Percentiles rank a stretch among this genome's conserved stretches.
Evolutionary conservation across 139 green algal genomes (phyloP).

Genomic region (Tetratostichococcus sp.): DNA sequence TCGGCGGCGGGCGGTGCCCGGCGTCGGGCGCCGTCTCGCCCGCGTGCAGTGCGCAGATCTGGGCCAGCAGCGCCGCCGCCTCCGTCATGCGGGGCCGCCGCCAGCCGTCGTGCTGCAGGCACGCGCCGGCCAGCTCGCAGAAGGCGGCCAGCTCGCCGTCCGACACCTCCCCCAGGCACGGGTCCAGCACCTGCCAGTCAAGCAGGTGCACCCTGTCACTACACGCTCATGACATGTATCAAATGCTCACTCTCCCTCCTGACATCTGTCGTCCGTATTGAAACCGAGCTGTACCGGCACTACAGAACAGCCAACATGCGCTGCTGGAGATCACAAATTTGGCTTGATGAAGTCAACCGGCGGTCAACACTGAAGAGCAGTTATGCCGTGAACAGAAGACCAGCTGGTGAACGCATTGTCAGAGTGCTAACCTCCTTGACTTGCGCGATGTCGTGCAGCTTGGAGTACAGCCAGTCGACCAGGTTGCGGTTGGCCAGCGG

Average conservation of each 20-base stretch:
- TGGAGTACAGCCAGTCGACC: conserved; percentile 32
- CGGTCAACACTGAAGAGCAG: too few relatives aligned
- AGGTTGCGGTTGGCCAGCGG: conserved; percentile 29
- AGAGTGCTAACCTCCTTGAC: conserved; percentile 3
- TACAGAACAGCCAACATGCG: too few relatives aligned
- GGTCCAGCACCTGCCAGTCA: neutral
- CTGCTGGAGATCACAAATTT: too few relatives aligned
- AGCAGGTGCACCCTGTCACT: neutral
- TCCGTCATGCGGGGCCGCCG: conserved; percentile 1
- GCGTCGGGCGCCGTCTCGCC: too few relatives aligned
- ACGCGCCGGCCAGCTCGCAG: neutral
- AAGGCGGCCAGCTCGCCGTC: neutral
- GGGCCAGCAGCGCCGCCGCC: neutral
- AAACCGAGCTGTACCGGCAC: too few relatives aligned
- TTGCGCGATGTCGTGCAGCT: conserved; percentile 2
- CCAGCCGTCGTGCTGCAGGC: neutral
- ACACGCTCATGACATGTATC: neutral
- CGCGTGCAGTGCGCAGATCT: neutral
- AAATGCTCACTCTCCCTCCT: too few relatives aligned
- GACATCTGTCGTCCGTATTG: too few relatives aligned
- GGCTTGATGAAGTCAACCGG: neutral
- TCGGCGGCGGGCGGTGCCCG: too few relatives aligned
- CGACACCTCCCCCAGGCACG: neutral
- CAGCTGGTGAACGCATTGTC: too few relatives aligned
- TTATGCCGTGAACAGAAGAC: too few relatives aligned